These are phyloP conservation scores for Desmodesmus armatus DNA, from an alignment of 139 green algal genomes.

Conservation along the genomic window DNA sequence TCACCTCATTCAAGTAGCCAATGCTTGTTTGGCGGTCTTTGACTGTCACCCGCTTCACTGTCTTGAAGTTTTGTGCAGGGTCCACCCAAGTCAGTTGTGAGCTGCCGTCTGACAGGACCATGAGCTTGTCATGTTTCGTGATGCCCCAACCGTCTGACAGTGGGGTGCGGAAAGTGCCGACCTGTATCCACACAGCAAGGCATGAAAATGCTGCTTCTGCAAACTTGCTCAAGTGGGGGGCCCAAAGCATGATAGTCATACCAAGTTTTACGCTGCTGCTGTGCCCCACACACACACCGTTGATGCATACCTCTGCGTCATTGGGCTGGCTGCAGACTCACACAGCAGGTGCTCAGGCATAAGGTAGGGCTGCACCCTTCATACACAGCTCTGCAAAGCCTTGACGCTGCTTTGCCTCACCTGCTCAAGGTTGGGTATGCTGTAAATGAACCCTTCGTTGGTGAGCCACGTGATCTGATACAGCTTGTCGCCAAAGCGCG, in stretches of 20 bases:
- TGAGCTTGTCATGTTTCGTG: slow-evolving; percentile 69
- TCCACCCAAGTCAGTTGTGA: slow-evolving; percentile 77
- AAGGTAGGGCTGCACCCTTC: too few species aligned
- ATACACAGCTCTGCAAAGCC: too few species aligned
- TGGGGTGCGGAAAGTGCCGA: slow-evolving; percentile 56
- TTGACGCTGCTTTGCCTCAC: slow-evolving; percentile 32
- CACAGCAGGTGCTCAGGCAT: too few species aligned
- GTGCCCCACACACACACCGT: too few species aligned
- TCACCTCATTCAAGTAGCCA: slow-evolving; percentile 77
- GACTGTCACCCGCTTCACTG: slow-evolving; percentile 52
- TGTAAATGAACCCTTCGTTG: slow-evolving; percentile 52
- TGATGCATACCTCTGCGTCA: slow-evolving; percentile 6
- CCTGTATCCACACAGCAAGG: slow-evolving; percentile 33
- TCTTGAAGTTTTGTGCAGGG: slow-evolving; percentile 57
- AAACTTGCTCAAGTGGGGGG: too few species aligned
- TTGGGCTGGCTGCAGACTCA: too few species aligned
- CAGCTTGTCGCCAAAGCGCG: slow-evolving; percentile 67
- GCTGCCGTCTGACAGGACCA: slow-evolving; percentile 82
- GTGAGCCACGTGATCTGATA: slow-evolving; percentile 84
- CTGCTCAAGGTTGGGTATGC: slow-evolving; percentile 46
- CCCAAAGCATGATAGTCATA: too few species aligned
- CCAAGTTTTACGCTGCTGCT: too few species aligned
- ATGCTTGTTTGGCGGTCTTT: slow-evolving; percentile 50
- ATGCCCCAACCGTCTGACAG: slow-evolving; percentile 91
- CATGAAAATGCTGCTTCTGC: neutral